A percentile compares a stretch with the other conserved stretches of the same genome.
phyloP scores from a whole-genome alignment of 495 filamentous ascomycete species.

The Astrocystis sublimbata region DNA sequence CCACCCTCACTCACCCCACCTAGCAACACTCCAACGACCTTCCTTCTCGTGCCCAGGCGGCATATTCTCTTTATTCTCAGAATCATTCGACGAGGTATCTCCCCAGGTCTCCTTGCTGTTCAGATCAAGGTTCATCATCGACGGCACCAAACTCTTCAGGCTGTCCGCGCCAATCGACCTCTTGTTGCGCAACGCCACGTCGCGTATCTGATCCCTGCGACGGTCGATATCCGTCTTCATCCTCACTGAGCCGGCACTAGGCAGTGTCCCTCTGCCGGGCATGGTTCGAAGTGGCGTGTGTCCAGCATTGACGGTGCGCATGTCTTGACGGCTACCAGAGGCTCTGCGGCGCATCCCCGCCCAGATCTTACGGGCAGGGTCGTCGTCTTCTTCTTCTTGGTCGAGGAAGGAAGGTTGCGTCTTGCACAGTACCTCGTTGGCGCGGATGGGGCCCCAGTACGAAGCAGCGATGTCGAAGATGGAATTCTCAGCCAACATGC shows the following conservation, averaged over 20 bases:
- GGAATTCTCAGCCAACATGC: constrained; percentile 36
- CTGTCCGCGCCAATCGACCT: constrained; percentile 44
- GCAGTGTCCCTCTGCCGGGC: constrained; percentile 13
- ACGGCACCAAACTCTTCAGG: constrained; percentile 46
- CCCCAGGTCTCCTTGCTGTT: constrained; percentile 13
- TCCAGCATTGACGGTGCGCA: constrained; percentile 23
- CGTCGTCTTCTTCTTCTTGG: constrained; percentile 34
- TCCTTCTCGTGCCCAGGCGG: constrained; percentile 12
- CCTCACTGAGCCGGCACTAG: neutral
- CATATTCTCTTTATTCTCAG: constrained; percentile 27
- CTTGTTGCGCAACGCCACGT: constrained; percentile 43
- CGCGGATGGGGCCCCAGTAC: constrained; percentile 43
- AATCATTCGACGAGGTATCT: constrained; percentile 10
- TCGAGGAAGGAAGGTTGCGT: constrained; percentile 15
- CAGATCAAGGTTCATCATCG: constrained; percentile 23
- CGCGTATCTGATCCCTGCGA: constrained; percentile 36
- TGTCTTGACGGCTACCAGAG: constrained; percentile 26
- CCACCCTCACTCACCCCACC: constrained; percentile 25
- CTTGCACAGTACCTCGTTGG: constrained; percentile 41
- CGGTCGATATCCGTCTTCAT: constrained; percentile 24
- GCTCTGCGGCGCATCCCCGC: constrained; percentile 42
- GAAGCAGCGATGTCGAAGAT: constrained; percentile 45
- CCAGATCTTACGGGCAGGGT: constrained; percentile 51
- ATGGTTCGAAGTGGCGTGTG: constrained; percentile 19
- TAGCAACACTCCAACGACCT: constrained; percentile 30